These are phyloP conservation scores for Amanita rubescens DNA, from an alignment of 768 basidiomycete species.

Conservation along the genomic window DNA sequence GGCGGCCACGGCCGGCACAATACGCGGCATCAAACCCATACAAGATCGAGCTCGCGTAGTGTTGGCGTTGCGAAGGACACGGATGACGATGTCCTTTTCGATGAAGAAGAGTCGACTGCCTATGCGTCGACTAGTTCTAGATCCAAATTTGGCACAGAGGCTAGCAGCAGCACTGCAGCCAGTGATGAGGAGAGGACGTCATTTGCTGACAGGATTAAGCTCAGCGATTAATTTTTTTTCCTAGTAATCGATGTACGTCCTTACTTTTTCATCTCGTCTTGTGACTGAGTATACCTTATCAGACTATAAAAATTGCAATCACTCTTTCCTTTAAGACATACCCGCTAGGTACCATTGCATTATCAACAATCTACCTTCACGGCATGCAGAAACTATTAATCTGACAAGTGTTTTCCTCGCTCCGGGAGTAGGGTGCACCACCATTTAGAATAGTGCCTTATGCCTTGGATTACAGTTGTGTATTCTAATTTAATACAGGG, in stretches of 20 bases:
- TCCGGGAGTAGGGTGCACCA: neutral
- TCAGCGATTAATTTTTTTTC: neutral
- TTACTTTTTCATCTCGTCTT: neutral
- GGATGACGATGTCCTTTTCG: slow-evolving; percentile 54
- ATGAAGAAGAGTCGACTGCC: slow-evolving; percentile 43
- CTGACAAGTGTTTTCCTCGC: neutral
- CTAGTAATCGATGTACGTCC: neutral
- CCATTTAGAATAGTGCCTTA: slow-evolving; percentile 1
- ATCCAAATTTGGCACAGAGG: slow-evolving; percentile 37
- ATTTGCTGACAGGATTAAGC: slow-evolving; percentile 5
- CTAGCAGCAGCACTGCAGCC: slow-evolving; percentile 27
- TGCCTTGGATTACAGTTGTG: slow-evolving; percentile 4
- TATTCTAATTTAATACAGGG: neutral
- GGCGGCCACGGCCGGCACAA: slow-evolving; percentile 17
- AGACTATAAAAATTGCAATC: neutral
- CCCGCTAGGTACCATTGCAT: neutral
- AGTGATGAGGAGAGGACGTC: slow-evolving; percentile 31
- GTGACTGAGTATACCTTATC: neutral
- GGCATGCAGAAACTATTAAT: slow-evolving; percentile 1
- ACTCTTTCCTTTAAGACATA: neutral
- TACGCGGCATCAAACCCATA: neutral
- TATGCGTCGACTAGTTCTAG: slow-evolving; percentile 36
- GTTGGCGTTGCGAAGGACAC: slow-evolving; percentile 20
- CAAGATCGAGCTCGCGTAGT: slow-evolving; percentile 8
- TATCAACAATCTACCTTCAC: neutral